Evolutionary conservation across 176 grass and related monocot species (phyloP).

Genomic region (Alopecurus myosuroides): DNA sequence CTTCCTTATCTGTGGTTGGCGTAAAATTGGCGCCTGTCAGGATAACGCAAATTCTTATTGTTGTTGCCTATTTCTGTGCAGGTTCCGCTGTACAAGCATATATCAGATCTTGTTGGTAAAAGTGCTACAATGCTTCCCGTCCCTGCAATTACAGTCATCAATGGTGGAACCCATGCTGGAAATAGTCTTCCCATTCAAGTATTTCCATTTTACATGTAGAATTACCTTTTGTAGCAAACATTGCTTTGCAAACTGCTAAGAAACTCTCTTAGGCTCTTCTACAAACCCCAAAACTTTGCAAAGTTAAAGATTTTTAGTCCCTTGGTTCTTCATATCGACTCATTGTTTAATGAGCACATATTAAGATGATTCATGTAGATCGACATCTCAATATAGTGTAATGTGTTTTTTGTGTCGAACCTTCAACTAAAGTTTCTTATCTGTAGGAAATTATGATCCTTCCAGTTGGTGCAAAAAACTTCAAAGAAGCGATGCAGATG

Average conservation of each 20-base stretch:
- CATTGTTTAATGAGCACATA: not conserved
- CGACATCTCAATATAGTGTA: not conserved
- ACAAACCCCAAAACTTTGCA: not conserved
- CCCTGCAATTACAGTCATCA: constrained; percentile 86
- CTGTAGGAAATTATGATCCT: constrained; percentile 98
- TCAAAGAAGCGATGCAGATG: constrained; percentile 96
- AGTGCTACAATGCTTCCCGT: constrained; percentile 63
- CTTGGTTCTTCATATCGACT: not conserved
- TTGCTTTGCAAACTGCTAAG: not conserved
- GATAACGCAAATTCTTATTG: not conserved
- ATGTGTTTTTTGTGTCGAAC: not conserved
- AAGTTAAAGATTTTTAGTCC: not conserved
- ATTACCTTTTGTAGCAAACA: constrained; percentile 4
- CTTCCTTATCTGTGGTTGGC: not conserved
- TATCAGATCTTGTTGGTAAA: constrained; percentile 92
- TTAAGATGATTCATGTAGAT: constrained; percentile 14
- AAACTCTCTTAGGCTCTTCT: constrained; percentile 1
- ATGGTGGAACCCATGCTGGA: constrained; percentile 86
- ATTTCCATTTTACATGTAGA: constrained; percentile 22
- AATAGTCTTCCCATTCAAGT: constrained; percentile 80
- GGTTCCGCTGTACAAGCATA: constrained; percentile 95
- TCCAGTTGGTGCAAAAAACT: constrained; percentile 75
- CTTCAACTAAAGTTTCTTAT: constrained; percentile 29
- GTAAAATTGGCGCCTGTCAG: not conserved
- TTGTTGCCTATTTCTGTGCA: constrained; percentile 30